Conservation (phyloP, 805 yeast genomes). For the Millerozyma miso region DNA sequence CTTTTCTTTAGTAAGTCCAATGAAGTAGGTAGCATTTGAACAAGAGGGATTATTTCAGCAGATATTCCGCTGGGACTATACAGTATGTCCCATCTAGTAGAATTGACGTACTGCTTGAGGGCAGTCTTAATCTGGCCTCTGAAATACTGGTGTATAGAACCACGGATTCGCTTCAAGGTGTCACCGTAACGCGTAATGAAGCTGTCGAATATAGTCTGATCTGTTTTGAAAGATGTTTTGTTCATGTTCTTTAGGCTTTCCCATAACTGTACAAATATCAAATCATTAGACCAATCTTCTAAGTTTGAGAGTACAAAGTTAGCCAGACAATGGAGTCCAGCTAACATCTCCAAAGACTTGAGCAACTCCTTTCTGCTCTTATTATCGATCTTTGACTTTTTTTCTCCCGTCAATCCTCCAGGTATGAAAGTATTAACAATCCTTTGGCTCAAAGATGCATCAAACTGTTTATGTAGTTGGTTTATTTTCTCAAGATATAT, state of each 20-base stretch:
- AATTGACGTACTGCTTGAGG: slow-evolving; percentile 34
- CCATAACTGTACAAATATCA: slow-evolving; percentile 40
- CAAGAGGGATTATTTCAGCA: slow-evolving; percentile 18
- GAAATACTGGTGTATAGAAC: slow-evolving; percentile 28
- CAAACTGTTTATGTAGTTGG: slow-evolving; percentile 40
- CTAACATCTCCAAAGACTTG: slow-evolving; percentile 24
- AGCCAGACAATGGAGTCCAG: slow-evolving; percentile 33
- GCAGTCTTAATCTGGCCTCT: slow-evolving; percentile 25
- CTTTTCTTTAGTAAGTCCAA: slow-evolving; percentile 18
- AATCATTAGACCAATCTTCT: slow-evolving; percentile 36
- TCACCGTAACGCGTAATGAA: slow-evolving; percentile 19
- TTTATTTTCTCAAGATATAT: slow-evolving; percentile 43
- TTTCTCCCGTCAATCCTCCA: slow-evolving; percentile 29
- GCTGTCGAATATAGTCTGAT: slow-evolving; percentile 28
- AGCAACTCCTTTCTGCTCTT: slow-evolving; percentile 14
- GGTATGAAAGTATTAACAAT: slow-evolving; percentile 32
- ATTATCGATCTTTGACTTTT: slow-evolving; percentile 21
- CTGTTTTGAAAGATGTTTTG: slow-evolving; percentile 9
- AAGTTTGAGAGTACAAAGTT: slow-evolving; percentile 24
- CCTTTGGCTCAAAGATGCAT: slow-evolving; percentile 31
- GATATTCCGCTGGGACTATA: slow-evolving; percentile 13
- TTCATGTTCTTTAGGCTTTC: slow-evolving; percentile 21
- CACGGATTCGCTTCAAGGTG: slow-evolving; percentile 15
- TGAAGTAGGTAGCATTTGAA: slow-evolving; percentile 22
- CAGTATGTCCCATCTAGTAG: slow-evolving; percentile 28